Conservation (phyloP, 2,329 filamentous ascomycete species). For the Sclerotinia subarctica region DNA sequence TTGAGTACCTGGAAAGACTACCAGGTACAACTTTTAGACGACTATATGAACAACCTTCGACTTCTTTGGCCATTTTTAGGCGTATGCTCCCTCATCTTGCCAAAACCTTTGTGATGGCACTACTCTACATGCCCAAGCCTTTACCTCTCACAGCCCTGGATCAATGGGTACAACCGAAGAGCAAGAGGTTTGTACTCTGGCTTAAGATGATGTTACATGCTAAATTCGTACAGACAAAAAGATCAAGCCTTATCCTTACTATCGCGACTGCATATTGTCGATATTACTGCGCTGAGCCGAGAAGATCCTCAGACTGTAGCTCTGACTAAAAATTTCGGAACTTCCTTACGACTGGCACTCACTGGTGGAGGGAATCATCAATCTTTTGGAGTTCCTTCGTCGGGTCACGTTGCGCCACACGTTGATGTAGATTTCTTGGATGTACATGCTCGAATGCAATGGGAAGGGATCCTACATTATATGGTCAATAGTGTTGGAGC, state of each 20-base stretch:
- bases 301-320: slow-evolving; percentile 68
- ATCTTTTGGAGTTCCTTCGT: slow-evolving; percentile 86
- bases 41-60: slow-evolving; percentile 94
- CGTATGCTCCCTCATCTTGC: slow-evolving; percentile 95
- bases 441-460: slow-evolving; percentile 79
- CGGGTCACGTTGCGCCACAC: slow-evolving; percentile 56
- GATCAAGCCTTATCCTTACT: slow-evolving; percentile 82
- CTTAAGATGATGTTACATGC: slow-evolving; percentile 17
- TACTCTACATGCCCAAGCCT: slow-evolving; percentile 84
- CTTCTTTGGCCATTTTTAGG: slow-evolving; percentile 90
- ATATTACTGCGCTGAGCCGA: slow-evolving; percentile 57
- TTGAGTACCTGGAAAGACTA: slow-evolving; percentile 91
- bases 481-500: slow-evolving; percentile 75
- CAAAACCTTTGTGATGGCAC: slow-evolving; percentile 92
- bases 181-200: slow-evolving; percentile 47
- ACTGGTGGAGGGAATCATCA: slow-evolving; percentile 82
- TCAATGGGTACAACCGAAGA: slow-evolving; percentile 73
- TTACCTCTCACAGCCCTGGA: slow-evolving; percentile 80
- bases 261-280: slow-evolving; percentile 81
- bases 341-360: slow-evolving; percentile 79
- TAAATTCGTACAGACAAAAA: slow-evolving; percentile 56
- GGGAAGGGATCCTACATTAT: slow-evolving; percentile 95
- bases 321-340: slow-evolving; percentile 77
- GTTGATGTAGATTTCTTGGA: slow-evolving; percentile 75
- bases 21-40: slow-evolving; percentile 85